phyloP scores from a whole-genome alignment of 2,329 filamentous ascomycete species.

The Calonectria fujianensis region DNA sequence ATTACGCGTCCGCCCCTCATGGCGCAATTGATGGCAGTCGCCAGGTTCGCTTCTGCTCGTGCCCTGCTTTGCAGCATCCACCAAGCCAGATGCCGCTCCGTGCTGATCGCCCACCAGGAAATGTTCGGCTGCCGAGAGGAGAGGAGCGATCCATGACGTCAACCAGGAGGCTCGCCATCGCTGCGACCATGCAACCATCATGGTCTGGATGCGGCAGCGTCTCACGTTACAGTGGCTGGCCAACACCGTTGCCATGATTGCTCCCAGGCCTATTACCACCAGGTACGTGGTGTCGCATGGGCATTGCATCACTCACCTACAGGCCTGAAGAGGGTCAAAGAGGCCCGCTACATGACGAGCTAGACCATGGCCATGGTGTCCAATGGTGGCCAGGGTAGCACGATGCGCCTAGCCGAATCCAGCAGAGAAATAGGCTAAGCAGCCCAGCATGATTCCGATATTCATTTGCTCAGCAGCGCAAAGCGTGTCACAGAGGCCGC shows the following conservation, averaged over 20 bases:
- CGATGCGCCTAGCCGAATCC: conserved; percentile 24
- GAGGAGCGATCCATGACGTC: conserved; percentile 55
- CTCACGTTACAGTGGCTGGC: background rate
- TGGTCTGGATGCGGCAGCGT: background rate
- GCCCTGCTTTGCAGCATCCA: conserved; percentile 32
- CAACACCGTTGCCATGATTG: background rate
- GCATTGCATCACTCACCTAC: background rate
- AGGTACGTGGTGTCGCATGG: conserved; percentile 19
- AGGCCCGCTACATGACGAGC: conserved; percentile 21
- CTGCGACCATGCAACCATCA: conserved; percentile 28
- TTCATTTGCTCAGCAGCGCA: background rate
- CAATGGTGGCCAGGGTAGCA: background rate
- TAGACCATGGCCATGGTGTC: conserved; percentile 9
- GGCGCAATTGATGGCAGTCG: conserved; percentile 1
- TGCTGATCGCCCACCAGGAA: conserved; percentile 38
- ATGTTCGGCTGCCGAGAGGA: conserved; percentile 41
- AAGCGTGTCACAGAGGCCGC: background rate
- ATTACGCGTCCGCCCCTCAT: conserved; percentile 20
- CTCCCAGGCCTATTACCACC: background rate
- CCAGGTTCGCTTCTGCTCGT: conserved; percentile 30
- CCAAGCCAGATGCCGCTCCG: conserved; percentile 15
- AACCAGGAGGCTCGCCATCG: conserved; percentile 24
- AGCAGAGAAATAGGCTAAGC: background rate
- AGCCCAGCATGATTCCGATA: background rate
- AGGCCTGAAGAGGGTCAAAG: background rate